Conservation (phyloP, 2,329 filamentous ascomycete species). For the Trichoderma lentiforme region DNA sequence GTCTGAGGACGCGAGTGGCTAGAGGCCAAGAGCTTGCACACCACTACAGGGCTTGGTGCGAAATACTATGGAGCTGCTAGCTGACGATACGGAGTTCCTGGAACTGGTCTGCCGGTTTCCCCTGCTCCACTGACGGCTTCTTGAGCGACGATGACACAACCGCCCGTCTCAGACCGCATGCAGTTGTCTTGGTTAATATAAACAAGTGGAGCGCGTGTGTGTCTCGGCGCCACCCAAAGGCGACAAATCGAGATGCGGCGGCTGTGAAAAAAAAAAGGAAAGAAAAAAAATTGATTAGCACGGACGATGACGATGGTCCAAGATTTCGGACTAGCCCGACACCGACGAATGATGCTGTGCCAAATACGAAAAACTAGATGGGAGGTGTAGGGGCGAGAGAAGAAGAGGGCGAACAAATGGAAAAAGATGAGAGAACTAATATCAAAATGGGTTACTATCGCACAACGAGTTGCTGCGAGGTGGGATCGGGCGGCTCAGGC, state of each 20-base stretch:
- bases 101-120: slow-evolving; percentile 1
- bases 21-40: neutral
- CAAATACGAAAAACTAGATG: neutral
- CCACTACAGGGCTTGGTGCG: slow-evolving; percentile 10
- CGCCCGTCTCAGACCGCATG: slow-evolving; percentile 14
- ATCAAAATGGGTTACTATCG: neutral
- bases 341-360: neutral
- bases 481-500: slow-evolving; percentile 1
- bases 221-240: slow-evolving; percentile 13
- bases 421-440: neutral
- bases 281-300: neutral
- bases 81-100: slow-evolving; percentile 13
- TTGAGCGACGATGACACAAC: slow-evolving; percentile 18
- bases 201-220: slow-evolving; percentile 9
- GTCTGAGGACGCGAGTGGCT: neutral
- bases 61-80: slow-evolving; percentile 4
- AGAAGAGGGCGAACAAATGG: neutral
- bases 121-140: slow-evolving; percentile 12
- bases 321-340: neutral
- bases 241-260: slow-evolving; percentile 15
- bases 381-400: neutral
- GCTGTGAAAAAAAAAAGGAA: neutral
- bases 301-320: neutral
- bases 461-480: neutral
- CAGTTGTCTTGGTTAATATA: slow-evolving; percentile 14